Conservation (phyloP, 495 filamentous ascomycete species). For the Penicillium atrosanguineum region DNA sequence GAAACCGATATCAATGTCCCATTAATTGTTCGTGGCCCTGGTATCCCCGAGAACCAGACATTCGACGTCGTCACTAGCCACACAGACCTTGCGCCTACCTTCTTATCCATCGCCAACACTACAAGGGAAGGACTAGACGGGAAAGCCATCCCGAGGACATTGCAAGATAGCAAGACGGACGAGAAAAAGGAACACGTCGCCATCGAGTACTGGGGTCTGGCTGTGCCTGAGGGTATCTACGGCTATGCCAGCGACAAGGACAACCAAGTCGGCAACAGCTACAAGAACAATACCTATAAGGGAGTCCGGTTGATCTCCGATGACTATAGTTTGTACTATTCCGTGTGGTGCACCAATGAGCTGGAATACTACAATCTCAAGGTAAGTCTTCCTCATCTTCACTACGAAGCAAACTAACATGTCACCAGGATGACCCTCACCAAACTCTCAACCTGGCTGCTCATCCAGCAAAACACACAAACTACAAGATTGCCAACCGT, state of each 20-base stretch:
- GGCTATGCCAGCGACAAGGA: constrained; percentile 25
- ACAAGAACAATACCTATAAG: constrained; percentile 59
- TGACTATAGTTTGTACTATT: constrained; percentile 54
- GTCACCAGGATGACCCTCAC: constrained; percentile 50
- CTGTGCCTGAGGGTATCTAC: constrained; percentile 49
- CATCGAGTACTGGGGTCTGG: constrained; percentile 61
- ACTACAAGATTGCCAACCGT: constrained; percentile 23
- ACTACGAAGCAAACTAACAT: neutral
- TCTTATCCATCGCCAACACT: constrained; percentile 47
- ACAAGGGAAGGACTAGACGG: constrained; percentile 51
- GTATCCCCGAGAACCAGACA: constrained; percentile 42
- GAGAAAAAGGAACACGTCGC: constrained; percentile 55
- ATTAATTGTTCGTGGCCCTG: constrained; percentile 56
- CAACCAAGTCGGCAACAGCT: constrained; percentile 16
- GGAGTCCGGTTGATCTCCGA: constrained; percentile 50
- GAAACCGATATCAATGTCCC: constrained; percentile 71
- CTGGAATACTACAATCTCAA: constrained; percentile 57
- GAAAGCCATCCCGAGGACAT: constrained; percentile 45
- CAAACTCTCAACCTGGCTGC: constrained; percentile 52
- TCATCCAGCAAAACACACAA: constrained; percentile 13
- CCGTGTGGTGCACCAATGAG: constrained; percentile 61
- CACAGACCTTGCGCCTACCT: constrained; percentile 64
- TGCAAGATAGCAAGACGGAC: constrained; percentile 24
- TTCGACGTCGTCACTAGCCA: constrained; percentile 60
- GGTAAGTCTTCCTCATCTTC: constrained; percentile 18